These are phyloP conservation scores for Metarhizium guizhouense DNA, from an alignment of 2,329 filamentous ascomycete genomes.

Conservation along the genomic window DNA sequence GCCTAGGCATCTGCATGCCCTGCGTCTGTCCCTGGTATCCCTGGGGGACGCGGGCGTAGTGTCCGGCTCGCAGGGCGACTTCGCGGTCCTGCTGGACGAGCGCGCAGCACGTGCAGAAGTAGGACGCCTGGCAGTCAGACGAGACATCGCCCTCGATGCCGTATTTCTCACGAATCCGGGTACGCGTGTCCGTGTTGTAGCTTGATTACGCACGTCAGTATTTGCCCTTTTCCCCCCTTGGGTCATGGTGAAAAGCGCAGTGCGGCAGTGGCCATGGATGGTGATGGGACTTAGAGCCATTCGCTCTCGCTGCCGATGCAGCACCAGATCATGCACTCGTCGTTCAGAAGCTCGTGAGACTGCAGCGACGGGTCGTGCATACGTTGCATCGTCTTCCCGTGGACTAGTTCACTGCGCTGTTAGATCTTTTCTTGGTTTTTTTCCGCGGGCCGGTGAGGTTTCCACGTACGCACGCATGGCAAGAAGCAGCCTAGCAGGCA, in stretches of 20 bases:
- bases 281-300: constrained; percentile 28
- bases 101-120: constrained; percentile 47
- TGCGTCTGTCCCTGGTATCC: constrained; percentile 25
- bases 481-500: constrained; percentile 30
- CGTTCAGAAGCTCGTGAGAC: constrained; percentile 29
- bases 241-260: neutral
- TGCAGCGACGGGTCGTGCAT: constrained; percentile 33
- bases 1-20: constrained; percentile 5
- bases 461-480: constrained; percentile 34
- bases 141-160: constrained; percentile 39
- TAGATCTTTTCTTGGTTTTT: neutral
- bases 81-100: constrained; percentile 52
- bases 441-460: neutral
- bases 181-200: constrained; percentile 43
- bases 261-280: neutral
- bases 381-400: constrained; percentile 35
- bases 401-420: constrained; percentile 19
- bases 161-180: constrained; percentile 43
- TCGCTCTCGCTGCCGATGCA: constrained; percentile 32
- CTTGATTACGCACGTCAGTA: constrained; percentile 12
- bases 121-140: constrained; percentile 42
- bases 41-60: constrained; percentile 19
- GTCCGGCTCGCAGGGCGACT: constrained; percentile 22
- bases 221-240: no score
- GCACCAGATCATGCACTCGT: constrained; percentile 32